Percentiles rank a stretch among this genome's conserved stretches.
These are phyloP conservation scores for Pugionium dolabratum DNA, from an alignment of 345 rosid genomes.

Conservation along the genomic window DNA sequence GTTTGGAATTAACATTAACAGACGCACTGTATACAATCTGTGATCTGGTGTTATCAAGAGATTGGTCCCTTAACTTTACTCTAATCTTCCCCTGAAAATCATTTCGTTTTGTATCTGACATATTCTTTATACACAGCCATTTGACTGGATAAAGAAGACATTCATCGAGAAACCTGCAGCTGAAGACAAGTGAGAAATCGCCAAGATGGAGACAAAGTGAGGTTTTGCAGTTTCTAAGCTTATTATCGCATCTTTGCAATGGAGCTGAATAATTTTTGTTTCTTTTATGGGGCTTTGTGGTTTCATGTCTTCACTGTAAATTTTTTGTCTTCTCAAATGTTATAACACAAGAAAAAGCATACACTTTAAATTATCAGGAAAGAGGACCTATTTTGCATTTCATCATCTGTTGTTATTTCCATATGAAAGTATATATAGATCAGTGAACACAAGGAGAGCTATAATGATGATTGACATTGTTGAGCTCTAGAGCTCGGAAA, in stretches of 20 bases:
- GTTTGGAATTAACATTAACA: not conserved
- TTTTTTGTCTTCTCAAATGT: slow-evolving; percentile 29
- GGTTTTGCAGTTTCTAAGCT: slow-evolving; percentile 28
- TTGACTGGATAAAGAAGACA: slow-evolving; percentile 88
- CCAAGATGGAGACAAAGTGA: slow-evolving; percentile 9
- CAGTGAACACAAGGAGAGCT: slow-evolving; percentile 7
- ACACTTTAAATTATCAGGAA: slow-evolving; percentile 25
- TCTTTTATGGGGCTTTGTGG: slow-evolving; percentile 31
- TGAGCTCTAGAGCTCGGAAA: slow-evolving; percentile 29
- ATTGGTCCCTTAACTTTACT: not conserved
- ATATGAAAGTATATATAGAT: slow-evolving; percentile 3
- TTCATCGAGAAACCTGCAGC: slow-evolving; percentile 62
- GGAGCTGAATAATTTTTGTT: slow-evolving; percentile 38
- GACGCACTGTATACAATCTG: not conserved
- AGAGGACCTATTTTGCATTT: slow-evolving; percentile 25
- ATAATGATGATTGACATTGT: slow-evolving; percentile 16
- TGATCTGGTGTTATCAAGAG: slow-evolving; percentile 16
- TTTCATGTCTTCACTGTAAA: slow-evolving; percentile 36
- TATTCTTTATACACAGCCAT: slow-evolving; percentile 57
- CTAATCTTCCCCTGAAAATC: not conserved
- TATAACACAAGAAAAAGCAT: slow-evolving; percentile 7
- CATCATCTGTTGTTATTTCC: not conserved
- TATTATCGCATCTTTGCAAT: slow-evolving; percentile 13
- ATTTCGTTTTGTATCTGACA: slow-evolving; percentile 11
- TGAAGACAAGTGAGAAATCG: slow-evolving; percentile 45